Evolutionary conservation across 352 stramenopile genomes (phyloP), one percentile per base, ranked within the genome.

Genomic region (Globisporangium spiculum): DNA sequence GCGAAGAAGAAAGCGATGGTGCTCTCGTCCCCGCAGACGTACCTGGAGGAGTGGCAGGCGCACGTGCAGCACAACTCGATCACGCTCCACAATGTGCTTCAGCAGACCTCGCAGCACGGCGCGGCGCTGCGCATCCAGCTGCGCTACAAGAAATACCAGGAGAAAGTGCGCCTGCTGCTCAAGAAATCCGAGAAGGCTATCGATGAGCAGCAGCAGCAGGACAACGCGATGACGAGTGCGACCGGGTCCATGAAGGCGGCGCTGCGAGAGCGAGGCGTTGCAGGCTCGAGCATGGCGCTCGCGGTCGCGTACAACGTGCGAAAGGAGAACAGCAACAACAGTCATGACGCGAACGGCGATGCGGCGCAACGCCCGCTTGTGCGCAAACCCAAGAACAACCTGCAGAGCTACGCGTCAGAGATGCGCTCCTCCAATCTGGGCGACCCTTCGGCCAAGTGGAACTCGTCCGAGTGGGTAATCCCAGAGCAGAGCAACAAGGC

Each of bases 141-240:
- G 68, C 83, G 82, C 48, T 94, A 94, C 72, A 82, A 84, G 54
- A 80, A 83, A 57, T 90, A 91, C 75, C 81, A 90, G 62, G 73
- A 87, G 12, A 90, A 90, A 65, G 76, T 89, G 66, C 80, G 83
- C 34, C 34, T 73, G 46, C 67, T 91, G 26, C 72, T 93, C 32
- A 88, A 84, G 63, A 89, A 89, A 54, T 69, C 72, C 63, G 66
- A 75, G 8, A 69, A 76, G 0, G 69, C 70, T 16, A 74, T 82
- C 55, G 73, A 81, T 60, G 71, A 79, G 46, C 63, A 78, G 32
- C 60, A 68, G 9, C 65, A 71, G 41, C 53, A 70, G 57, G 68
- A 75, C 53, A 63, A 62, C 6, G 71, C 55, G 4, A 44, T 69
- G 30, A 76, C 75, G 6, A 68, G 61, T 5, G 61, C 73, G 3